phyloP scores from a whole-genome alignment of 345 rosid species.

The Carallia pectinifolia region DNA sequence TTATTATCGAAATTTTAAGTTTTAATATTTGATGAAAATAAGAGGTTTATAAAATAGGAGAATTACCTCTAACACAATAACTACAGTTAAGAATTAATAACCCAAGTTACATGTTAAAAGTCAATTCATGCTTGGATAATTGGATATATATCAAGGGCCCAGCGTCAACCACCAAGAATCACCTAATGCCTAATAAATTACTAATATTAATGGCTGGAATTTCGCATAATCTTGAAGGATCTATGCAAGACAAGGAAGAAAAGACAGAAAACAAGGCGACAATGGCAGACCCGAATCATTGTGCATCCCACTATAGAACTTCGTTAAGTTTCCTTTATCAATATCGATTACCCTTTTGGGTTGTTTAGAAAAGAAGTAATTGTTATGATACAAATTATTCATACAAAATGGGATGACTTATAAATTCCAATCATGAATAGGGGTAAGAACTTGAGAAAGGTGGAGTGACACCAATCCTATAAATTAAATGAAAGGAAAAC shows the following conservation, averaged over 20 bases:
- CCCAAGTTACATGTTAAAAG: conserved; percentile 1
- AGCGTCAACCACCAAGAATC: conserved; percentile 15
- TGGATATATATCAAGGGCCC: conserved; percentile 2
- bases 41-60: background rate
- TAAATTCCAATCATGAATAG: too few species aligned
- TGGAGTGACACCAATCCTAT: too few species aligned
- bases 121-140: background rate
- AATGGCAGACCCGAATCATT: background rate
- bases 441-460: too few species aligned
- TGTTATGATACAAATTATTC: too few species aligned
- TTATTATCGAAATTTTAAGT: background rate
- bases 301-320: background rate
- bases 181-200: conserved; percentile 7
- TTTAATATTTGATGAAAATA: background rate
- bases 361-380: too few species aligned
- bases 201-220: too few species aligned
- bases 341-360: too few species aligned
- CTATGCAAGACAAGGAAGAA: too few species aligned
- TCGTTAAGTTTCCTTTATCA: background rate
- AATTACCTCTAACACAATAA: too few species aligned
- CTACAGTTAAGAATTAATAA: conserved; percentile 3
- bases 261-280: too few species aligned
- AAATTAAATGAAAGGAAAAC: too few species aligned
- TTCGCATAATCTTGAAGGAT: background rate
- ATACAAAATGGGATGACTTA: too few species aligned